phyloP scores from a whole-genome alignment of 1,284 basidiomycete species.

The Singerocomus inundabilis region DNA sequence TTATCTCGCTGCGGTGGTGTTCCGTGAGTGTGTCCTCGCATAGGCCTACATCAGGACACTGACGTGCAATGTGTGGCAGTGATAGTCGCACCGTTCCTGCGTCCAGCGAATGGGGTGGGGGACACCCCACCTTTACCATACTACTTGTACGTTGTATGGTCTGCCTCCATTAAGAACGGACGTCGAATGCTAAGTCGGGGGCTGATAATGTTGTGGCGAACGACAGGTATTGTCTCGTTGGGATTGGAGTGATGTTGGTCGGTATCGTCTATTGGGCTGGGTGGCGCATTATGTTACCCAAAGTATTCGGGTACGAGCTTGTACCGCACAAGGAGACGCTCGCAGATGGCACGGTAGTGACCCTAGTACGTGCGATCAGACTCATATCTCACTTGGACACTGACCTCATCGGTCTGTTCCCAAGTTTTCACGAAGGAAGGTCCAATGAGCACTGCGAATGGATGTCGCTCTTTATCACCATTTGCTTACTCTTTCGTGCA shows the following conservation, averaged over 20 bases:
- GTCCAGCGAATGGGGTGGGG: conserved; percentile 51
- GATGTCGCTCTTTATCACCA: too few species aligned
- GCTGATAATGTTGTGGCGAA: neutral
- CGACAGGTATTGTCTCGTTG: conserved; percentile 53
- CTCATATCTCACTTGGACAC: too few species aligned
- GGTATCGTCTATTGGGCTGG: conserved; percentile 56
- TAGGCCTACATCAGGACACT: neutral
- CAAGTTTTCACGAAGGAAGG: conserved; percentile 24
- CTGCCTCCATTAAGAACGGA: neutral
- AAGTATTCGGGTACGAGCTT: conserved; percentile 48
- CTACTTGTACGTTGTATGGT: conserved; percentile 44
- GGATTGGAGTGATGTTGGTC: conserved; percentile 46
- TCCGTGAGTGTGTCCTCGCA: conserved; percentile 38
- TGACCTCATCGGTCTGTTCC: neutral
- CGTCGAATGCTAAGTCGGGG: neutral
- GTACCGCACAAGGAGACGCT: conserved; percentile 48
- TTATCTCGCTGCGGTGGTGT: conserved; percentile 51
- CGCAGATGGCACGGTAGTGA: conserved; percentile 56
- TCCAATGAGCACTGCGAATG: conserved; percentile 4
- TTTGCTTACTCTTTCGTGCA: too few species aligned
- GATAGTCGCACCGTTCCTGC: conserved; percentile 54
- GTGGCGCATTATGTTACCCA: conserved; percentile 52
- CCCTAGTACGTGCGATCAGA: conserved; percentile 40
- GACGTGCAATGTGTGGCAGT: conserved; percentile 33
- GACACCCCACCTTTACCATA: conserved; percentile 61